phyloP scores from a whole-genome alignment of 305 asterid species.

The Solanum aculeatissimum region DNA sequence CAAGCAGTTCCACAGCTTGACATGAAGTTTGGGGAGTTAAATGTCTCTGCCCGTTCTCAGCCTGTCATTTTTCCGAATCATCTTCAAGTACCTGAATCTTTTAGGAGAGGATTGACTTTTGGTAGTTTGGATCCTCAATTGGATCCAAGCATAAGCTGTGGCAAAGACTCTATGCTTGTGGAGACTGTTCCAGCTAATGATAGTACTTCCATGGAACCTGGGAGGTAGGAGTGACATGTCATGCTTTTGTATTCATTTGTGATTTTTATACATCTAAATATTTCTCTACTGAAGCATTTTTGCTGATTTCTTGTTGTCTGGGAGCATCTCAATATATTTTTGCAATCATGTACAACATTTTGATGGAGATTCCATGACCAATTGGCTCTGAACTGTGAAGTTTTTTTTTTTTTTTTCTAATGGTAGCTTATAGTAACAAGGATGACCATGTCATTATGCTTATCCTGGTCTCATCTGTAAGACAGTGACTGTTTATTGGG shows the following conservation, averaged over 20 bases:
- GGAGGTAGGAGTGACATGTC: conserved; percentile 7
- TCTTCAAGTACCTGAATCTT: conserved; percentile 52
- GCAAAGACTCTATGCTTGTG: conserved; percentile 4
- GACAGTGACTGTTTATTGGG: not conserved
- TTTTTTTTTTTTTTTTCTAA: not conserved
- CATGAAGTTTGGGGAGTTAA: conserved; percentile 19
- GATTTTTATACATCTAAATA: not conserved
- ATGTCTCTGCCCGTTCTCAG: conserved; percentile 8
- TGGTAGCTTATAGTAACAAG: not conserved
- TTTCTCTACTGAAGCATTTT: not conserved
- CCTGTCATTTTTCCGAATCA: conserved; percentile 52
- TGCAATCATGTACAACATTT: not conserved
- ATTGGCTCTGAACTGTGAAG: not conserved
- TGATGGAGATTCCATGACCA: not conserved
- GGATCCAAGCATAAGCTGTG: conserved; percentile 5
- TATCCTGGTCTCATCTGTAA: not conserved
- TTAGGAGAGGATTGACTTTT: conserved; percentile 32
- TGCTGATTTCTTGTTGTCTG: not conserved
- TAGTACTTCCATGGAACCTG: conserved; percentile 20
- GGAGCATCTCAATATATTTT: not conserved
- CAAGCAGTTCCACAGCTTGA: conserved; percentile 22
- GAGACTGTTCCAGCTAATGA: conserved; percentile 11
- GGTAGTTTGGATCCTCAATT: conserved; percentile 40
- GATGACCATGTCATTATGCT: not conserved
- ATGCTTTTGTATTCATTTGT: not conserved